Evolutionary conservation across 441 rosid genomes (phyloP).

Genomic region (Gossypium lobatum): DNA sequence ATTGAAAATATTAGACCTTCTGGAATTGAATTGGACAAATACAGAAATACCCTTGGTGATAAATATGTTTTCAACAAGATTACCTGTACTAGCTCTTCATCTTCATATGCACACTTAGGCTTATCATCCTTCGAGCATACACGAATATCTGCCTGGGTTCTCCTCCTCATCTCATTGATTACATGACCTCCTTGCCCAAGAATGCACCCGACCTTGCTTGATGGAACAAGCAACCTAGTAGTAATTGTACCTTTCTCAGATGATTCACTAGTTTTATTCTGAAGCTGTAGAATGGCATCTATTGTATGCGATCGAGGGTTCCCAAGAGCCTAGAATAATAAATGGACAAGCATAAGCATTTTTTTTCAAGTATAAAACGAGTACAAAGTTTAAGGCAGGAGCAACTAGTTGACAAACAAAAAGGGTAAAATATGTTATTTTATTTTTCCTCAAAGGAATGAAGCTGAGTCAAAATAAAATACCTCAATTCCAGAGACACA

Average conservation of each 20-base stretch:
- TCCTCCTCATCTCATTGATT: constrained; percentile 62
- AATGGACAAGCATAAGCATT: constrained; percentile 12
- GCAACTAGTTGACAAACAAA: background rate
- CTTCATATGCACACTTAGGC: constrained; percentile 49
- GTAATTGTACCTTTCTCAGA: constrained; percentile 40
- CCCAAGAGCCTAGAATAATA: constrained; percentile 40
- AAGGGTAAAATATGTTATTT: background rate
- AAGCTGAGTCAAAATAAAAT: background rate
- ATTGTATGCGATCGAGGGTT: constrained; percentile 48
- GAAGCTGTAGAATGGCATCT: constrained; percentile 56
- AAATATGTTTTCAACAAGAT: constrained; percentile 11
- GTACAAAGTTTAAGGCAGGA: constrained; percentile 14
- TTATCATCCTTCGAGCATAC: constrained; percentile 51
- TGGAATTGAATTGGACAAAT: constrained; percentile 2
- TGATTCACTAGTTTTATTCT: constrained; percentile 42
- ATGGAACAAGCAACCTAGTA: constrained; percentile 53
- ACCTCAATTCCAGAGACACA: constrained; percentile 53
- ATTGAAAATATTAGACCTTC: constrained; percentile 1
- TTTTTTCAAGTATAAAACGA: background rate
- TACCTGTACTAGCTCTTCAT: constrained; percentile 69
- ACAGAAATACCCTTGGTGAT: background rate
- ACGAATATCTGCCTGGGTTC: constrained; percentile 51
- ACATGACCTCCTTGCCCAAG: constrained; percentile 64
- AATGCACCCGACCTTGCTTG: constrained; percentile 54
- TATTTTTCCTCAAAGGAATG: background rate